Percentiles rank a stretch among this genome's conserved stretches.
Evolutionary conservation across 2,329 filamentous ascomycete species (phyloP).

Genomic region (Microascus cirrosus): DNA sequence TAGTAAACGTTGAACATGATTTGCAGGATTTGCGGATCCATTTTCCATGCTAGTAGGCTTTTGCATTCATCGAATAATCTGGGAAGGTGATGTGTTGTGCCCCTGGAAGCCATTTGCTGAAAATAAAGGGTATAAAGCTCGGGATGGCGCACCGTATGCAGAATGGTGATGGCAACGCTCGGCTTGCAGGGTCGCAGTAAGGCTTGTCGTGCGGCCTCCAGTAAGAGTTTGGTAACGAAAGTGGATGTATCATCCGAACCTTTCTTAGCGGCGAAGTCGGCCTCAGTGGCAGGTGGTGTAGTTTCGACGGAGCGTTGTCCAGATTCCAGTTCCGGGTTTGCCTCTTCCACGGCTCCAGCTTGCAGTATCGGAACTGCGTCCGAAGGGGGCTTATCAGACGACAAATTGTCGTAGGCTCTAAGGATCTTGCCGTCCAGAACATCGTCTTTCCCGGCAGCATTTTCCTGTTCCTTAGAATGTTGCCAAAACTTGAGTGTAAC

Average conservation of each 20-base stretch:
- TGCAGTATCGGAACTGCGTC: too few species aligned
- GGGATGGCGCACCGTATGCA: background rate
- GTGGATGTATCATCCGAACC: background rate
- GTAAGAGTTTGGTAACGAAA: background rate
- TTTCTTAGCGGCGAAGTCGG: background rate
- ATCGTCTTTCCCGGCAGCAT: background rate
- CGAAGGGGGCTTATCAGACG: background rate
- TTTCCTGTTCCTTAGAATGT: background rate
- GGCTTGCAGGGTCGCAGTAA: background rate
- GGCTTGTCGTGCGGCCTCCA: background rate
- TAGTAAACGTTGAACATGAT: constrained; percentile 1
- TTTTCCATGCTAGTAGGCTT: too few species aligned
- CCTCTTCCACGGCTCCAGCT: background rate
- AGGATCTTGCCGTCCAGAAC: background rate
- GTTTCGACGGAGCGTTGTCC: background rate
- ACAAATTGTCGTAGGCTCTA: background rate
- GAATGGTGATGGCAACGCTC: background rate
- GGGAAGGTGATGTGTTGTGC: background rate
- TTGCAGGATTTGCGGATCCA: background rate
- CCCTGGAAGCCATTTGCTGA: background rate
- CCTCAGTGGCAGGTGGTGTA: background rate
- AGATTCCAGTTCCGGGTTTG: background rate
- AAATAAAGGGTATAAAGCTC: background rate
- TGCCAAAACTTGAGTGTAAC: background rate
- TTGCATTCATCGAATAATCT: background rate